Conservation (phyloP, 208 protist genomes). For the Giardia duodenalis region DNA sequence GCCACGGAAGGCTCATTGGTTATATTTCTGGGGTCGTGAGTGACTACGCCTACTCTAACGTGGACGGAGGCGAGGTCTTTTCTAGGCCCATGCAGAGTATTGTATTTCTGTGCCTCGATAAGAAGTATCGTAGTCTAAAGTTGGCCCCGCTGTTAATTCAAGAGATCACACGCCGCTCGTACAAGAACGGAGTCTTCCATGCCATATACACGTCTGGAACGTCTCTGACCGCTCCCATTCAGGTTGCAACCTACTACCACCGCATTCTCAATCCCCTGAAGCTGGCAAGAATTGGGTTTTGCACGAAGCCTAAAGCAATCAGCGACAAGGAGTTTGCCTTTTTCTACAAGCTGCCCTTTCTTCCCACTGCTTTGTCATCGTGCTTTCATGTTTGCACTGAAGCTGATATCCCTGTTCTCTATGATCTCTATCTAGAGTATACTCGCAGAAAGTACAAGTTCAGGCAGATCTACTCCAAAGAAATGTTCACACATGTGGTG, state of each 20-base stretch:
- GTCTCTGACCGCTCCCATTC: neutral
- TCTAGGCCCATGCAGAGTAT: neutral
- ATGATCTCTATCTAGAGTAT: neutral
- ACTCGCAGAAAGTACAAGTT: neutral
- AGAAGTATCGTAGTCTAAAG: neutral
- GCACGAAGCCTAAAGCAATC: neutral
- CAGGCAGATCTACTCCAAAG: neutral
- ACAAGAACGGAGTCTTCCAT: conserved; percentile 12
- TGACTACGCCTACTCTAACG: neutral
- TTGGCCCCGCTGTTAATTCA: conserved; percentile 5
- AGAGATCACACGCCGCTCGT: conserved; percentile 18
- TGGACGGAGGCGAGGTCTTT: neutral
- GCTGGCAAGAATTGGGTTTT: neutral
- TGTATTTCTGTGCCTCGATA: conserved; percentile 16
- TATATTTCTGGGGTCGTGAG: conserved; percentile 18
- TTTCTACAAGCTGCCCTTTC: neutral
- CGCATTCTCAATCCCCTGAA: conserved; percentile 9
- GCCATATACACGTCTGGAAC: conserved; percentile 9
- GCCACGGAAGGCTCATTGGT: neutral
- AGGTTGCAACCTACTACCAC: neutral
- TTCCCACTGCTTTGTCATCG: neutral
- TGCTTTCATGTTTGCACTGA: neutral
- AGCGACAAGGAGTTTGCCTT: neutral
- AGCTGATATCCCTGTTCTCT: neutral
- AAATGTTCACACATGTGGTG: neutral